Evolutionary conservation across 2,329 filamentous ascomycete genomes (phyloP).

Genomic region (Paraphoma sp.): DNA sequence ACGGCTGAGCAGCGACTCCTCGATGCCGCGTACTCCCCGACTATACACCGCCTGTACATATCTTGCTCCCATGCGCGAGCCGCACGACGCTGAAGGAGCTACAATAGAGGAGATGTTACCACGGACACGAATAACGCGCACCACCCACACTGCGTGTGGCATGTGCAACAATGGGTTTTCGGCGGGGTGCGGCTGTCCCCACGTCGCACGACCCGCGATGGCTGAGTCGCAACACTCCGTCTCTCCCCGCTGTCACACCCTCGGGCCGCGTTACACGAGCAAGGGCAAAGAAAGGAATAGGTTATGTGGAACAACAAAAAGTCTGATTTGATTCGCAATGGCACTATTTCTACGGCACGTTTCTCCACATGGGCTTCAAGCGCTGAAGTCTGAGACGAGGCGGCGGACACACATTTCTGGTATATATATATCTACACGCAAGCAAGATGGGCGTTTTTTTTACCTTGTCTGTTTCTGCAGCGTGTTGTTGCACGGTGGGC

Average conservation of each 20-base stretch:
- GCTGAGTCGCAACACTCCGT: neutral
- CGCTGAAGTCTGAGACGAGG: slow-evolving; percentile 11
- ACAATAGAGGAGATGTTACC: neutral
- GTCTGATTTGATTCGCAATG: slow-evolving; percentile 4
- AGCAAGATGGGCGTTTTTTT: neutral
- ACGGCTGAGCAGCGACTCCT: slow-evolving; percentile 24
- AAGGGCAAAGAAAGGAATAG: no score
- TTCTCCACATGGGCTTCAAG: slow-evolving; percentile 8
- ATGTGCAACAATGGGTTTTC: neutral
- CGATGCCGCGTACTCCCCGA: neutral
- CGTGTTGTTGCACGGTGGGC: neutral
- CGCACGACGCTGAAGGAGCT: neutral
- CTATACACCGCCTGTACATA: neutral
- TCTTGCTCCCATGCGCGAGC: neutral
- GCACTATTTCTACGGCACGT: slow-evolving; percentile 2
- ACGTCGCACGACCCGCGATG: neutral
- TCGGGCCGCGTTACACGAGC: neutral
- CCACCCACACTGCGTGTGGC: neutral
- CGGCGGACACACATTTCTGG: slow-evolving; percentile 1
- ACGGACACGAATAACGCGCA: neutral
- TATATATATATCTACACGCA: slow-evolving; percentile 1
- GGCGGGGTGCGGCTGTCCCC: neutral
- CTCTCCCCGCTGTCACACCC: neutral
- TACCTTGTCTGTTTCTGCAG: no score
- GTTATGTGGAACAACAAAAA: slow-evolving; percentile 1